Evolutionary conservation across 1,139 yeast genomes (phyloP).

Genomic region (Magnusiomyces paraingens): DNA sequence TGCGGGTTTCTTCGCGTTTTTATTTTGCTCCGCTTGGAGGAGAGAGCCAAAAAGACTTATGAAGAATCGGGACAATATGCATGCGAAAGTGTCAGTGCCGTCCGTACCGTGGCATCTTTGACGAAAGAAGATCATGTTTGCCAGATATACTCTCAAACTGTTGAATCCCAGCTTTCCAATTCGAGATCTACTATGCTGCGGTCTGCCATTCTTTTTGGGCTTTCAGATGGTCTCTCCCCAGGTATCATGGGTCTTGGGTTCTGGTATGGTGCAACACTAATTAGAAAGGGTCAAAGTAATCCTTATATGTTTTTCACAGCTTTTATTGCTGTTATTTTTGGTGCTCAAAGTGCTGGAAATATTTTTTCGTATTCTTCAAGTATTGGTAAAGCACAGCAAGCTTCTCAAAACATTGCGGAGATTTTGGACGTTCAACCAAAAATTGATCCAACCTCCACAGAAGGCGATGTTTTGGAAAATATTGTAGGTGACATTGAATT

Average conservation of each 20-base stretch:
- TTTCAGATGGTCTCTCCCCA: slow-evolving; percentile 35
- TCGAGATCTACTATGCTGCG: slow-evolving; percentile 27
- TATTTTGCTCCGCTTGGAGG: slow-evolving; percentile 69
- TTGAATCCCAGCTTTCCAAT: slow-evolving; percentile 27
- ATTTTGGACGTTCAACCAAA: slow-evolving; percentile 58
- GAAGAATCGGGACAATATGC: slow-evolving; percentile 36
- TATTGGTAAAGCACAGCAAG: slow-evolving; percentile 41
- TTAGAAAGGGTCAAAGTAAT: slow-evolving; percentile 25
- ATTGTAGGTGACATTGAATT: slow-evolving; percentile 55
- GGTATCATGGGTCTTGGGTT: slow-evolving; percentile 37
- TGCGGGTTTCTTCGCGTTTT: slow-evolving; percentile 71
- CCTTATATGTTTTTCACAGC: slow-evolving; percentile 33
- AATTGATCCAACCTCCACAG: slow-evolving; percentile 46
- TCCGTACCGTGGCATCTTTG: slow-evolving; percentile 35
- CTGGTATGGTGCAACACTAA: slow-evolving; percentile 36
- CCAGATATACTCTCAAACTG: slow-evolving; percentile 25
- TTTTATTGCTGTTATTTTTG: slow-evolving; percentile 55
- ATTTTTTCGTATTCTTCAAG: slow-evolving; percentile 89
- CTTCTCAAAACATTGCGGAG: slow-evolving; percentile 75
- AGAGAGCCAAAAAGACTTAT: slow-evolving; percentile 35
- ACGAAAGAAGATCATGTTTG: slow-evolving; percentile 35
- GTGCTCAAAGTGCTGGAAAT: slow-evolving; percentile 79
- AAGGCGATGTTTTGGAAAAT: slow-evolving; percentile 41
- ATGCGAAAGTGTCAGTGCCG: slow-evolving; percentile 33
- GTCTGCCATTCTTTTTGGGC: slow-evolving; percentile 32